Evolutionary conservation across 805 yeast species (phyloP).

Genomic region (Grigorovia transvaalensis): DNA sequence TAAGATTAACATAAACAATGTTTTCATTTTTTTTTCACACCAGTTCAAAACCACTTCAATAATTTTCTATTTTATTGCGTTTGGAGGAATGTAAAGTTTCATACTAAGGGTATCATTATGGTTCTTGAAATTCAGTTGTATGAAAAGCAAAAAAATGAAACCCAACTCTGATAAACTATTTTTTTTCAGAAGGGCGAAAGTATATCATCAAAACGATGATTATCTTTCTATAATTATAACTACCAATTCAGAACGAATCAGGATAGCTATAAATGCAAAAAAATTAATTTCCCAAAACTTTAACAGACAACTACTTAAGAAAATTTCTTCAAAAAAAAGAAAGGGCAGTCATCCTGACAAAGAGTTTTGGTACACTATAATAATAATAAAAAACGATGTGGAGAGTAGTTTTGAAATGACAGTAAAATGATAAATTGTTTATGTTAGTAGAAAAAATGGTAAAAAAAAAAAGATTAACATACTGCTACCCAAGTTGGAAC

Average conservation of each 20-base stretch:
- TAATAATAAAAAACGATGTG: not conserved
- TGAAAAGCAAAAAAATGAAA: conserved; percentile 22
- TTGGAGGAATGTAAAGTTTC: conserved; percentile 55
- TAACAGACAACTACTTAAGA: conserved; percentile 60
- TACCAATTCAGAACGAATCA: conserved; percentile 28
- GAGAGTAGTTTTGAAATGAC: no score
- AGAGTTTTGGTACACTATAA: conserved; percentile 56
- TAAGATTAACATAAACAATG: no score
- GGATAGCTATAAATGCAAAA: conserved; percentile 40
- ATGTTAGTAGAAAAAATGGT: conserved; percentile 4
- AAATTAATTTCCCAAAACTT: conserved; percentile 86
- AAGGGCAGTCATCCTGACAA: conserved; percentile 59
- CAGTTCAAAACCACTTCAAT: no score
- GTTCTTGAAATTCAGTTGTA: not conserved
- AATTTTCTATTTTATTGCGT: no score
- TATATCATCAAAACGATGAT: conserved; percentile 33
- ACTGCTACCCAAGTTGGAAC: conserved; percentile 99
- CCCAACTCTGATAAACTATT: conserved; percentile 66
- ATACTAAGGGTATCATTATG: conserved; percentile 63
- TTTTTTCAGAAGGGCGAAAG: conserved; percentile 37
- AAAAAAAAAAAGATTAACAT: conserved; percentile 42
- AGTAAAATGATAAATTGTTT: not conserved
- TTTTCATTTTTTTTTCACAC: no score
- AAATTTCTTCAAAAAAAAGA: not conserved
- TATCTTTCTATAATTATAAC: conserved; percentile 13